Evolutionary conservation across 2,329 filamentous ascomycete genomes (phyloP), one percentile per base, ranked within the genome.

Genomic region (Scedosporium dehoogii): DNA sequence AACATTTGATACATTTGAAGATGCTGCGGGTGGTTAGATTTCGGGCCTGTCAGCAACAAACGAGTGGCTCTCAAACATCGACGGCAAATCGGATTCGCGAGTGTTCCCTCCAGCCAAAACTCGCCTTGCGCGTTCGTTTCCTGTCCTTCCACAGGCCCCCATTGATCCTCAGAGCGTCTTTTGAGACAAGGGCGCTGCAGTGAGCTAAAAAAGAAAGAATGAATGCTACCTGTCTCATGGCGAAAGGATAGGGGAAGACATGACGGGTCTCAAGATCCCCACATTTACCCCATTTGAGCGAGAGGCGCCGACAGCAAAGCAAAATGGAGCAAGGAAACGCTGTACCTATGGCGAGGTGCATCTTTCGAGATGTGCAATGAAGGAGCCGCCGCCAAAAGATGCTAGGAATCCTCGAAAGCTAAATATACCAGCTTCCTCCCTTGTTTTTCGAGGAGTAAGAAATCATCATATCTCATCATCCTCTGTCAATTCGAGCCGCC

Each of bases 231-330:
- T 55, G 51, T 55, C 51, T 55, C 51, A 55, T 55, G 6, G 51
- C 18, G 12, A 55, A 55, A 55, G 51, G 51, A 55, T 55, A 55
- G 51, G 51, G 23, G 51, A 55, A 55, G 51, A 55, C 51, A 55
- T 25, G 18, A 25, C 23, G 51, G 51, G 23, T 55, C 51, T 48
- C 23, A 6, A 7, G 18, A 55, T 23, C 51, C 51, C 51, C 51
- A 55, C 51, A 55, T 25, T 14, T 55, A 55, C 18, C 51, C 51
- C 51, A 27, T 55, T 55, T 55, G 51, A 55, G 51, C 51, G 51
- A 55, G 21, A 55, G 51, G 51, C 51, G 23, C 51, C 51, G 51
- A 55, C 23, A 55, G 51, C 33, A 55, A 21, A 23, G 23, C 44
- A 14, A 27, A 38, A 38, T 38, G 23, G 51, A 55, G 23, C 18